Base-by-base conservation (phyloP, 169 alveolate genomes). In the Cyclospora cayetanensis region DNA sequence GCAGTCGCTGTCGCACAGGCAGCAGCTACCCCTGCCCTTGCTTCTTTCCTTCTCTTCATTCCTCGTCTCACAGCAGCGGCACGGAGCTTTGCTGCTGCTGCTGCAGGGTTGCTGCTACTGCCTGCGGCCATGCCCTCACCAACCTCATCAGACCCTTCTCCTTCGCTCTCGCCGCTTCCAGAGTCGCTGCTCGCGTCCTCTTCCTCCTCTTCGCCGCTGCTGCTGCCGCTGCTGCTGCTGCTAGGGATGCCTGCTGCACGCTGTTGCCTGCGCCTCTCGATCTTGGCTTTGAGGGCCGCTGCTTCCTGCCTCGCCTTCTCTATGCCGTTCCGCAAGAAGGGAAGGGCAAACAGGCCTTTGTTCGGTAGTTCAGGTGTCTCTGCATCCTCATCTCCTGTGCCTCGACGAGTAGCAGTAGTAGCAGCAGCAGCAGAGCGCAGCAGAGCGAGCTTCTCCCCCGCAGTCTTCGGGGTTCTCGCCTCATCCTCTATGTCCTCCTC, bases 231-330 rank as follows among this genome's bases (percentile, higher is more conserved):
- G 70, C 70, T 55, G 70, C 70, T 55, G 70, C 70, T 55, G 70
- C 70, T 70, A 29, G 83, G 83, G 41, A 70, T 70, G 83, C 83
- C 83, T 34, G 83, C 83, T 35, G 22, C 83, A 35, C 83, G 50
- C 53, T 35, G 50, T 53, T 35, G 83, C 1, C 60, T 2, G 60
- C 29, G 31, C 20, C 83, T 0, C 53, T 70, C 83, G 41, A 70
- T 70, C 83, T 70, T 70, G n/a, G 3, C 29, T 20, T 37, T 4
- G 43, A 70, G 83, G 0, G 50, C 53, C 22, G 15, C 53, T 70
- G 83, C 83, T 92, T 89, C 90, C 77, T 93, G 68, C 82, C 93
- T 25, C 88, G 79, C 29, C 91, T 60, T 37, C 39, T 83, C 91
- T 1, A 87, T 5, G 34, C 66, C 92, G 9, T 53, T 27, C 12